Evolutionary conservation across 768 basidiomycete species (phyloP), one percentile per base, ranked within the genome.

Genomic region (Mycena maculata): DNA sequence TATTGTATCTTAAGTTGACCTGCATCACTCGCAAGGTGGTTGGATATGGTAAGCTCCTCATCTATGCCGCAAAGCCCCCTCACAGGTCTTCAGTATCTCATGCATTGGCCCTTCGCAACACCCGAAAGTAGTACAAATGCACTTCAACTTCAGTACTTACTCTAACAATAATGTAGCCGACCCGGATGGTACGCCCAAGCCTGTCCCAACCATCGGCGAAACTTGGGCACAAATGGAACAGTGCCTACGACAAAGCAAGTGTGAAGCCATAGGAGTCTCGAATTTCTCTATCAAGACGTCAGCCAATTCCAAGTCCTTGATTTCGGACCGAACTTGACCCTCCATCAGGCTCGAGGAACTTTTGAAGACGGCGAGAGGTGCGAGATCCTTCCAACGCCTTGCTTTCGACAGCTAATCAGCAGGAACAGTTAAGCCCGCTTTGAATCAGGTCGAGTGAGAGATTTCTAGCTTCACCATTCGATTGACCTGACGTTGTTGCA

Each of bases 251-350:
- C 47, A 63, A 28, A 45, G 70, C 62, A 56, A 76, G 70, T 68
- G 75, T 64, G 48, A 75, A 73, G 73, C 75, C 22, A 76, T 77
- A 30, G 77, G 80, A 25, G 74, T 81, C 18, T 74, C 76, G 30
- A 80, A 80, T 55, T 80, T 79, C 63, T 76, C 74, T 12, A 74
- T 80, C 60, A 78, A 79, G 59, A 77, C 66, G 77, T 77, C n/a
- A 15, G 63, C 57, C 5, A 23, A 33, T 39, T 38, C 36, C 3
- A 22, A 30, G 20, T 36, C 39, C 6, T n/a, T 30, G 10, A 33
- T 25, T 11, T 6, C n/a, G 2, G 20, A 30, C 20, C 18, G n/a
- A 53, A 27, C 65, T 30, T 33, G 27, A 57, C 45, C 25, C 28
- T 22, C 7, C 45, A 23, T 22, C 42, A 76, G 75, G 4, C 63